These are phyloP conservation scores for Phlyctochytrium arcticum DNA, from an alignment of 192 early-diverging fungal genomes.

Conservation along the genomic window DNA sequence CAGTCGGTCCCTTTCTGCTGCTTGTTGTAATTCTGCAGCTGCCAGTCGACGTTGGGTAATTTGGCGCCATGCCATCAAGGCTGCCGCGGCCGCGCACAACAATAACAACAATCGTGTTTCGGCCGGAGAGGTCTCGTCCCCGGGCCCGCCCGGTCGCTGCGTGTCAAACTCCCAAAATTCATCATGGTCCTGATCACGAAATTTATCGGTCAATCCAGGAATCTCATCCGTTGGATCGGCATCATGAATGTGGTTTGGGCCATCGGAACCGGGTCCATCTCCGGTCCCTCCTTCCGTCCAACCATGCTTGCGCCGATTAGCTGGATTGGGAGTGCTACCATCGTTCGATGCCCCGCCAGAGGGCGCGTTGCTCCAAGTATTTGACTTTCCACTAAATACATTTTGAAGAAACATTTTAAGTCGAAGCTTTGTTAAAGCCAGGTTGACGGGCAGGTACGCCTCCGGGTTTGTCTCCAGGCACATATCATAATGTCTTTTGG, in stretches of 20 bases:
- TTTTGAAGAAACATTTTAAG: conserved; percentile 31
- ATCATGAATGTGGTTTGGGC: no score
- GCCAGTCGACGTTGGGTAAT: background rate
- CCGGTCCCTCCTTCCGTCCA: background rate
- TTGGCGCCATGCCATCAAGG: background rate
- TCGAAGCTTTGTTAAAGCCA: conserved; percentile 70
- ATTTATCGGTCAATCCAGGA: no score
- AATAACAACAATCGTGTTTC: background rate
- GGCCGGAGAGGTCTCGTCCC: background rate
- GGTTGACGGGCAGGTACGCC: conserved; percentile 70
- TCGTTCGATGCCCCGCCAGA: background rate
- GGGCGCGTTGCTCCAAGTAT: background rate
- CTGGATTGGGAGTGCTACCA: no score
- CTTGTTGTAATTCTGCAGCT: no score
- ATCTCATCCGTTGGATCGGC: no score
- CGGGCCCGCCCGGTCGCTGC: no score
- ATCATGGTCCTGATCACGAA: background rate
- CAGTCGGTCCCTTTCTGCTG: no score
- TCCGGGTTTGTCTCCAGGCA: conserved; percentile 74
- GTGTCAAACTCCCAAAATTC: background rate
- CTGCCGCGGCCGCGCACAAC: conserved; percentile 3
- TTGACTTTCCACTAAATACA: conserved; percentile 11
- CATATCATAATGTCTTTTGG: conserved; percentile 89
- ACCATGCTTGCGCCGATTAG: background rate
- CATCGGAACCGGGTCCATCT: background rate